Conservation (phyloP, 2,329 filamentous ascomycete genomes). For the Diplodia scrobiculata region DNA sequence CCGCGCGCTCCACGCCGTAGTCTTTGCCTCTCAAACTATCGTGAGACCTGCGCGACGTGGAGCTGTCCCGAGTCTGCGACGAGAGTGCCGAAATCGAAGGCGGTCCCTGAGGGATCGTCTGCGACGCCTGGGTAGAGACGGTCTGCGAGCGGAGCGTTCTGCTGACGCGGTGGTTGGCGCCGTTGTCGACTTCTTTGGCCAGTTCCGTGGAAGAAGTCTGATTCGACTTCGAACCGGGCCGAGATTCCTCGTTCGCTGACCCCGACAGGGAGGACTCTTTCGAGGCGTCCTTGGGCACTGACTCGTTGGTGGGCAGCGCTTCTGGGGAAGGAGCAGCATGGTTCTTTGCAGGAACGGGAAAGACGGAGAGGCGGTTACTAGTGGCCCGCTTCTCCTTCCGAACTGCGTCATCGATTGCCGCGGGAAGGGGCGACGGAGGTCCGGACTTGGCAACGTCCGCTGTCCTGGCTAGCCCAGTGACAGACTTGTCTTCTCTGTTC, state of each 20-base stretch:
- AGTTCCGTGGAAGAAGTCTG: neutral
- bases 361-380: slow-evolving; percentile 36
- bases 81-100: slow-evolving; percentile 19
- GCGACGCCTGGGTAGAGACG: slow-evolving; percentile 15
- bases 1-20: slow-evolving; percentile 37
- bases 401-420: neutral
- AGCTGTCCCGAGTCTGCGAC: slow-evolving; percentile 21
- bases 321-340: neutral
- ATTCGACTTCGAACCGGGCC: neutral
- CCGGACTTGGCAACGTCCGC: slow-evolving; percentile 14
- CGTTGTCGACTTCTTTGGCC: neutral
- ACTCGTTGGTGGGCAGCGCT: neutral
- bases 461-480: slow-evolving; percentile 21
- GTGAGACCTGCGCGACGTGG: slow-evolving; percentile 6
- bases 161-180: neutral
- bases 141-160: slow-evolving; percentile 19
- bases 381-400: slow-evolving; percentile 35
- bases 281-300: neutral
- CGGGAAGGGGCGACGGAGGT: slow-evolving; percentile 18
- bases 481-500: neutral
- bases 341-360: slow-evolving; percentile 31
- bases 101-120: slow-evolving; percentile 8
- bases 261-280: neutral
- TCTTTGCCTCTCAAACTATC: slow-evolving; percentile 16
- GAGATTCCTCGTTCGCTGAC: neutral